Conservation (phyloP, 495 filamentous ascomycete species). For the Annulohypoxylon moriforme region DNA sequence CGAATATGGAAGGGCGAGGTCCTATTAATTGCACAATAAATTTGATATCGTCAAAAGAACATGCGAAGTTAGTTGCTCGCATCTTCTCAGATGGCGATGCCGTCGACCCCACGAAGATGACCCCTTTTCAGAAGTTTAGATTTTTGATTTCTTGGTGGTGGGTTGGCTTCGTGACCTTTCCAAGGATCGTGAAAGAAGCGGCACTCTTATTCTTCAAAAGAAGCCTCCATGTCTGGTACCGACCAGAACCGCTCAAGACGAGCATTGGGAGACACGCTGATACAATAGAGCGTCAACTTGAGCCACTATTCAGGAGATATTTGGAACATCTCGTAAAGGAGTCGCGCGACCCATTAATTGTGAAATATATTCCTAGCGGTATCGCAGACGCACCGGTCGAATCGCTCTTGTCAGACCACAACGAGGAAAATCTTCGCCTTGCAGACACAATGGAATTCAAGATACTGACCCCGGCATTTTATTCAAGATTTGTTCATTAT, state of each 20-base stretch:
- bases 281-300: constrained; percentile 58
- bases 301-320: constrained; percentile 64
- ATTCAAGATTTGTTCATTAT: constrained; percentile 67
- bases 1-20: constrained; percentile 48
- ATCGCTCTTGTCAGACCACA: constrained; percentile 51
- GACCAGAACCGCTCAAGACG: constrained; percentile 64
- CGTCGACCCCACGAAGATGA: constrained; percentile 61
- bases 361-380: constrained; percentile 65
- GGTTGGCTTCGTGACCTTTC: constrained; percentile 71
- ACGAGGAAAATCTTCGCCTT: constrained; percentile 7
- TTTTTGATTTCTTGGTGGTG: constrained; percentile 70
- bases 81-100: constrained; percentile 60
- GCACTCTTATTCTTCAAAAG: constrained; percentile 61
- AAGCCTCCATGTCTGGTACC: constrained; percentile 67
- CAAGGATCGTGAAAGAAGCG: constrained; percentile 70
- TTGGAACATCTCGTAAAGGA: constrained; percentile 59
- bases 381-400: constrained; percentile 48
- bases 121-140: constrained; percentile 49
- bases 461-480: constrained; percentile 69
- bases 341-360: constrained; percentile 50
- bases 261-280: constrained; percentile 64
- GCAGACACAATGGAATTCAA: constrained; percentile 58
- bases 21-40: constrained; percentile 66
- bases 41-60: constrained; percentile 64
- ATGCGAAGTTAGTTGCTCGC: constrained; percentile 66